These are phyloP conservation scores for Apium graveolens DNA, from an alignment of 129 eudicot species.

Conservation along the genomic window DNA sequence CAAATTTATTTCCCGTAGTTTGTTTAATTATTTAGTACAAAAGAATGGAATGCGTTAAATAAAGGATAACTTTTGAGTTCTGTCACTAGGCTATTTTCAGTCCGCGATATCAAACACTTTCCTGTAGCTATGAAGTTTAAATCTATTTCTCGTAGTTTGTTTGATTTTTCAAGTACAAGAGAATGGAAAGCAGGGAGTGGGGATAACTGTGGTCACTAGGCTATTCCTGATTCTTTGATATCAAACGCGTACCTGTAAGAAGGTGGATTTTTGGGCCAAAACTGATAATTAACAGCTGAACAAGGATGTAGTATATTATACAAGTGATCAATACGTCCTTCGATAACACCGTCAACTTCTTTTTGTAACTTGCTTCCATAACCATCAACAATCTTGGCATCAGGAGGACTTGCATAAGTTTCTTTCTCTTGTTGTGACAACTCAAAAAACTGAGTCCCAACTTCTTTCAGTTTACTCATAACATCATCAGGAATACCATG, in stretches of 20 bases:
- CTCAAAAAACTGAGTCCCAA: slow-evolving; percentile 58
- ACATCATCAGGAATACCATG: slow-evolving; percentile 61
- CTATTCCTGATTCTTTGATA: too few relatives aligned
- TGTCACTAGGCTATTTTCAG: too few relatives aligned
- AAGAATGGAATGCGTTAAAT: too few relatives aligned
- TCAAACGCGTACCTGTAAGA: slow-evolving; percentile 39
- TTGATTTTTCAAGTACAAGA: background rate
- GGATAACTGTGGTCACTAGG: too few relatives aligned
- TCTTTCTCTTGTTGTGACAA: slow-evolving; percentile 63
- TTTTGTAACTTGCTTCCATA: slow-evolving; percentile 69
- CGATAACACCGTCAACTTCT: slow-evolving; percentile 43
- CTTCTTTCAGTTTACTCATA: slow-evolving; percentile 32
- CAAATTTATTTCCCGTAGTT: too few relatives aligned
- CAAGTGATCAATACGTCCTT: slow-evolving; percentile 83
- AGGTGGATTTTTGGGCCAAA: slow-evolving; percentile 84
- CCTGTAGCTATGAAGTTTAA: slow-evolving; percentile 26
- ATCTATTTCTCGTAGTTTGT: too few relatives aligned
- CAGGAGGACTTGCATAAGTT: slow-evolving; percentile 33
- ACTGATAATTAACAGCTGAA: slow-evolving; percentile 43
- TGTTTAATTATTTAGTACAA: too few relatives aligned
- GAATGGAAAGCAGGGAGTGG: too few relatives aligned
- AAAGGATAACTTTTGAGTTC: too few relatives aligned
- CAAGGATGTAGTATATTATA: slow-evolving; percentile 74
- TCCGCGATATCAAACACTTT: background rate
- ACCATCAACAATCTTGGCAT: slow-evolving; percentile 44